Evolutionary conservation across 805 yeast species (phyloP).

Genomic region (Teunomyces stri): DNA sequence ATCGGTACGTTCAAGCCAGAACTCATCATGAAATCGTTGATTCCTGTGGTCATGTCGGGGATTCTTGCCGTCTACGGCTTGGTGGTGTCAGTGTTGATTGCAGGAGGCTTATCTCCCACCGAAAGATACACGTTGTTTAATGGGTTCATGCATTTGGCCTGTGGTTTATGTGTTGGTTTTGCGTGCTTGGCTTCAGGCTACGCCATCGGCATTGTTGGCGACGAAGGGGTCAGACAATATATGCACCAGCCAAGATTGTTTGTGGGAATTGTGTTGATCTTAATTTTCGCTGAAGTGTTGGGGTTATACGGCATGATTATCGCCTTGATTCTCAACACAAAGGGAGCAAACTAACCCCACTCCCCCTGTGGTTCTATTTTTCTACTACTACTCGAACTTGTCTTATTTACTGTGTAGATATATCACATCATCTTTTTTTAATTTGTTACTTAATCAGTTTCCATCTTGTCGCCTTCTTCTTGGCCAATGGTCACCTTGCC

Average conservation of each 20-base stretch:
- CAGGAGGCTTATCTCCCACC: conserved; percentile 80
- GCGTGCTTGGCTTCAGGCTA: conserved; percentile 96
- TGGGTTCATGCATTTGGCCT: conserved; percentile 97
- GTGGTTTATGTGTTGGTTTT: conserved; percentile 95
- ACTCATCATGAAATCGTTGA: conserved; percentile 88
- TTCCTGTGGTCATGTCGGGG: conserved; percentile 98
- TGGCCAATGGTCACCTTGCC: conserved; percentile 64
- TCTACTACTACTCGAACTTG: neutral
- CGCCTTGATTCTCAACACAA: conserved; percentile 87
- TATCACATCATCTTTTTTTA: neutral
- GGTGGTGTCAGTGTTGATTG: conserved; percentile 93
- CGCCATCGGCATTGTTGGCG: conserved; percentile 93
- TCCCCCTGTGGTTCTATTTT: neutral
- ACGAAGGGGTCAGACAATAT: conserved; percentile 84
- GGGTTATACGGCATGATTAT: conserved; percentile 94
- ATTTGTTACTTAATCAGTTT: conserved; percentile 14
- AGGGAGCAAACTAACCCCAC: conserved; percentile 49
- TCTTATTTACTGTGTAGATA: neutral
- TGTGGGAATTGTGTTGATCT: conserved; percentile 85
- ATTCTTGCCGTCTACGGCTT: conserved; percentile 94
- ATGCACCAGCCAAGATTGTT: conserved; percentile 87
- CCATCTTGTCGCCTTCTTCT: conserved; percentile 36
- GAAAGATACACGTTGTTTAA: conserved; percentile 82
- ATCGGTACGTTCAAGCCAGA: conserved; percentile 98
- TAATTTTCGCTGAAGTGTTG: conserved; percentile 88